Evolutionary conservation across 805 yeast genomes (phyloP), one percentile per base, ranked within the genome.

Genomic region (Starmerella vaccinii): DNA sequence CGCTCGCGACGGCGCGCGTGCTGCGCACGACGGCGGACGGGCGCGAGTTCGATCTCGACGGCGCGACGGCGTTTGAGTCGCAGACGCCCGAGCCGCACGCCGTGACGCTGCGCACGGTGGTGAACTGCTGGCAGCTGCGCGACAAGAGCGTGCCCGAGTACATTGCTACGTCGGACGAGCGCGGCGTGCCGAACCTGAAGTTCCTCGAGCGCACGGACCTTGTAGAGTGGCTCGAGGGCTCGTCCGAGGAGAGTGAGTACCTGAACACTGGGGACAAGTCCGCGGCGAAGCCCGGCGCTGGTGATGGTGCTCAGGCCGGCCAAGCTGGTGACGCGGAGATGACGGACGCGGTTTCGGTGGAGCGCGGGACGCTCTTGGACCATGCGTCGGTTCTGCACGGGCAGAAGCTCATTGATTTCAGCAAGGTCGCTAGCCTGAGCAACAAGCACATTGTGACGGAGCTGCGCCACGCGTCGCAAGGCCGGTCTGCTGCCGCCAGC

Each of bases 171-270:
- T 85, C 95, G 56, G 82, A 78, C 59, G 75, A 73, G 46, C 69
- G 75, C 35, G 74, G 76, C 2, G 73, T 90, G 30, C 72, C 78
- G 2, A 85, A 85, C 55, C 76, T 90, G 63, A 80, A 85, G 51
- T 89, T 90, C 62, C 67, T 85, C 63, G 95, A 87, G 60, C 80
- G 94, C 67, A 81, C 87, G 8, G 95, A 90, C 63, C 73, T 90
- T 54, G 73, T 82, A 49, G 76, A 85, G 27, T 89, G 92, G 88
- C 73, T 90, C 47, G 76, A 75, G 53, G 95, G 95, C 3, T 72
- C 77, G 19, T 71, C 80, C 3, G 78, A 74, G 34, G 71, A 74
- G 22, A 79, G 85, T 55, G 76, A 78, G 49, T 81, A 75, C 62
- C 67, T 81, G 30, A 66, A 64, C 40, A 22, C 52, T 15, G 50